A percentile compares a stretch with the other conserved stretches of the same genome.
phyloP scores from a whole-genome alignment of 164 flowering plant species.

The Annona squamosa region DNA sequence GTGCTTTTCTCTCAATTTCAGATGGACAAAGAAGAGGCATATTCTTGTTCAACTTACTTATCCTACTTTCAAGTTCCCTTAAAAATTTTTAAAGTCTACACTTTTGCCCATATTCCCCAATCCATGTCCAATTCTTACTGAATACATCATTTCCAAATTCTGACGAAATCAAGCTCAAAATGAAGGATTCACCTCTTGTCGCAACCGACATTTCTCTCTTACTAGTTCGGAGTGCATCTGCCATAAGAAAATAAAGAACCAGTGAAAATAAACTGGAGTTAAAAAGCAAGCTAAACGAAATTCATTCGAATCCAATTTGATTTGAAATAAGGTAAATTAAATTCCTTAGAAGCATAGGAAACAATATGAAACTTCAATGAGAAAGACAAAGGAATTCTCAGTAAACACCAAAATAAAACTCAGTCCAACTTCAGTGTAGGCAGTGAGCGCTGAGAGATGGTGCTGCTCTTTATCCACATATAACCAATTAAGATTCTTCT shows the following conservation, averaged over 20 bases:
- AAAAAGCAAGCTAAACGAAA: background rate
- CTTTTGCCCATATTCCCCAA: too few species aligned
- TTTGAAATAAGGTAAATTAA: background rate
- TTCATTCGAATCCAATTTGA: background rate
- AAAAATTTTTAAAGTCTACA: too few species aligned
- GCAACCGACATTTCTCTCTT: slow-evolving; percentile 83
- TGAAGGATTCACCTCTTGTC: slow-evolving; percentile 46
- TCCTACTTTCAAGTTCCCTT: too few species aligned
- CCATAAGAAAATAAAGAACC: background rate
- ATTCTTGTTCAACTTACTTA: too few species aligned
- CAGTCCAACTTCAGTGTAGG: background rate
- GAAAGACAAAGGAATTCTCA: background rate
- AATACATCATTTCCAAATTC: too few species aligned
- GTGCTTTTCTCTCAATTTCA: too few species aligned
- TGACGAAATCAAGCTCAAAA: too few species aligned
- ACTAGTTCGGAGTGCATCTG: slow-evolving; percentile 74
- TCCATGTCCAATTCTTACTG: too few species aligned
- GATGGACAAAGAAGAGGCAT: too few species aligned
- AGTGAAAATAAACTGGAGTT: background rate
- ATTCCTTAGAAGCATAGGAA: background rate
- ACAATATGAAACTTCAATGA: background rate
- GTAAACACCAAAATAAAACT: too few species aligned
- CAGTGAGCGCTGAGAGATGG: background rate
- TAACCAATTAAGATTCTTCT: background rate
- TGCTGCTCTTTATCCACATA: background rate